Base-by-base conservation (phyloP, 2,329 filamentous ascomycete species). In the Clonostachys rhizophaga region DNA sequence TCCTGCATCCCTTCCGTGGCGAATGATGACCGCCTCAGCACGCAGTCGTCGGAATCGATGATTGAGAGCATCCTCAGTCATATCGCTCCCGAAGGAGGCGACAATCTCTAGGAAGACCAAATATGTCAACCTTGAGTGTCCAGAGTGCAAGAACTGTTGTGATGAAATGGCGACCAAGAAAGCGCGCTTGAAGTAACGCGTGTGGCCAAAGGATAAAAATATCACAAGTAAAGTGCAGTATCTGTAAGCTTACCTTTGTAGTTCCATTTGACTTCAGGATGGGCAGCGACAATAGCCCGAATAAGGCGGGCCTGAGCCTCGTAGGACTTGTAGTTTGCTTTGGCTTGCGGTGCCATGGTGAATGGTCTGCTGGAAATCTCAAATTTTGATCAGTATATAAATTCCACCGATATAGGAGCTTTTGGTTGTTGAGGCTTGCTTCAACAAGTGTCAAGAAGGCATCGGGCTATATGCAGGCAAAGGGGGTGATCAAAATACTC, bases 281-380 rank as follows among this genome's bases (percentile, higher is more conserved):
- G 72, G 4, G 79, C 78, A 0, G 81, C 82, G 1, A 86, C 65
- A 20, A 85, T 75, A 6, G 82, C 81, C 2, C 79, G 75, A 4
- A 85, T 68, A 35, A 86, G 74, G 42, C 82, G 79, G 17, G 75
- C 73, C 53, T 81, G 78, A 0, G 76, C 70, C 60, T 85, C 81
- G 58, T 81, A 83, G 3, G 70, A 72, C 51, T 75, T 78, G 66
- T 83, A 85, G 54, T 81, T 83, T 13, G 76, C 70, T 47, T 72
- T 72, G 45, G 56, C 45, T 33, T 61, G 43, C 4, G 71, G 61
- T 5, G 75, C 66, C 77, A 81, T 80, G 12, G 5, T 52, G 45
- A 24, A 17, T 20, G n/a, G 14, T n/a, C 40, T 8, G 20, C 13
- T 42, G 13, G 13, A 14, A 17, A 20, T 42, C 5, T 42, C 14